Evolutionary conservation across 2,329 filamentous ascomycete genomes (phyloP), one percentile per base, ranked within the genome.

Genomic region (Diaporthe destruens): DNA sequence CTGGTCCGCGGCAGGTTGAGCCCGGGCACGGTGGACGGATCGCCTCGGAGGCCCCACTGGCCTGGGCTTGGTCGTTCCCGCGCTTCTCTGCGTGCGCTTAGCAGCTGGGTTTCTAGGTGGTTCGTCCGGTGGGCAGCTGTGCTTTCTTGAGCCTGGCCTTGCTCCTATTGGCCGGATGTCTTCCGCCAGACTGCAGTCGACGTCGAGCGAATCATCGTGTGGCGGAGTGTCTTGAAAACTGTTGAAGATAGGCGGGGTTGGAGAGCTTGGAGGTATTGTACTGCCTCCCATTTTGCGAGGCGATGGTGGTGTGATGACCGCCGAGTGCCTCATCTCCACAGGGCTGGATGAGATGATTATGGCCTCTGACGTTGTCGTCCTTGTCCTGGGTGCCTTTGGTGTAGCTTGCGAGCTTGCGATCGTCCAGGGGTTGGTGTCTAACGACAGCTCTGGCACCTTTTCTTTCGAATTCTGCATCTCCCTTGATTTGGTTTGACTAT

Each of bases 351-450:
- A 76, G 73, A 79, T 76, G 70, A 78, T 8, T 66, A 80, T 79
- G 16, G 77, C 74, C 39, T 77, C 74, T 36, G 71, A 11, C 44
- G 47, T 16, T 34, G 49, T 54, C 12, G 65, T 25, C 53, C 51
- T 47, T 14, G 72, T 61, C 56, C 75, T 78, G 53, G 75, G 63
- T 29, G 72, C 75, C 75, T 76, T 81, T 54, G 79, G 76, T 76
- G 76, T 82, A 69, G 54, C 73, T 75, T 82, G 81, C 79, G 80
- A 83, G 79, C 80, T 76, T 42, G 82, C 79, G 51, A 84, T 79
- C 14, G 81, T 82, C 83, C 83, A 84, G 9, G 83, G 82, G 73
- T 84, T 84, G 70, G 79, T 74, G 9, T 63, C 77, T 3, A 78
- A 39, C 42, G 78, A 75, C 39, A 76, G 75, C 72, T 74, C 71